A percentile compares a stretch with the other conserved stretches of the same genome.
phyloP scores from a whole-genome alignment of 2,329 filamentous ascomycete species.

The Colletotrichum viniferum region DNA sequence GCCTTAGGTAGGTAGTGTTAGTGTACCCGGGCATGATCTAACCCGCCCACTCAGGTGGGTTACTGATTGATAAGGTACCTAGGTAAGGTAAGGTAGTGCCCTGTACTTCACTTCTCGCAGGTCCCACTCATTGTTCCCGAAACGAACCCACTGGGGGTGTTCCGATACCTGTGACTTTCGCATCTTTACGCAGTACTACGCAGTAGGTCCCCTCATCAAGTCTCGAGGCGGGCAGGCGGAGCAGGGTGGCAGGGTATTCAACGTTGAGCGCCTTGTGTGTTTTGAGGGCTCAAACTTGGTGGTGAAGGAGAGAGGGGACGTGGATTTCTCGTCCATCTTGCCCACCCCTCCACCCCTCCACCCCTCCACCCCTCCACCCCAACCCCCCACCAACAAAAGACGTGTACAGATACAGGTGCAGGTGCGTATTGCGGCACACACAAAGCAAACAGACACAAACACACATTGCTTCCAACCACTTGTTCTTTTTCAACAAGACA shows the following conservation, averaged over 20 bases:
- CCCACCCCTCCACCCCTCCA: too few relatives aligned
- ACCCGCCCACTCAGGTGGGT: not conserved
- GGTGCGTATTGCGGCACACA: too few relatives aligned
- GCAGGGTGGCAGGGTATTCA: not conserved
- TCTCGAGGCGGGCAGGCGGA: too few relatives aligned
- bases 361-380: too few relatives aligned
- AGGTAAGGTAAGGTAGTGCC: not conserved
- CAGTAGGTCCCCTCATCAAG: not conserved
- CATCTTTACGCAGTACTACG: too few relatives aligned
- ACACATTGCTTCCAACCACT: not conserved
- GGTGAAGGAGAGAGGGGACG: too few relatives aligned
- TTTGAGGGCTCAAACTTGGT: not conserved
- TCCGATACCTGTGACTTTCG: not conserved
- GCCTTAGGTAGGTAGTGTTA: too few relatives aligned
- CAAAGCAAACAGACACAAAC: not conserved
- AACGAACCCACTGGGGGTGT: not conserved
- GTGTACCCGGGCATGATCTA: not conserved
- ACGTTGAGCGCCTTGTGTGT: not conserved
- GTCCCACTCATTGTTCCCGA: not conserved
- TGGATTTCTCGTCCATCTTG: too few relatives aligned
- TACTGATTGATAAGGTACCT: conserved; percentile 9
- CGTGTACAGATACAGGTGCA: too few relatives aligned
- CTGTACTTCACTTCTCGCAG: not conserved
- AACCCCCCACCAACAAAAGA: not conserved
- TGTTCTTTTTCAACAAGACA: not conserved